Percentiles rank a stretch among this genome's conserved stretches.
Conservation (phyloP, 1,139 yeast species). For the Suhomyces maxii region DNA sequence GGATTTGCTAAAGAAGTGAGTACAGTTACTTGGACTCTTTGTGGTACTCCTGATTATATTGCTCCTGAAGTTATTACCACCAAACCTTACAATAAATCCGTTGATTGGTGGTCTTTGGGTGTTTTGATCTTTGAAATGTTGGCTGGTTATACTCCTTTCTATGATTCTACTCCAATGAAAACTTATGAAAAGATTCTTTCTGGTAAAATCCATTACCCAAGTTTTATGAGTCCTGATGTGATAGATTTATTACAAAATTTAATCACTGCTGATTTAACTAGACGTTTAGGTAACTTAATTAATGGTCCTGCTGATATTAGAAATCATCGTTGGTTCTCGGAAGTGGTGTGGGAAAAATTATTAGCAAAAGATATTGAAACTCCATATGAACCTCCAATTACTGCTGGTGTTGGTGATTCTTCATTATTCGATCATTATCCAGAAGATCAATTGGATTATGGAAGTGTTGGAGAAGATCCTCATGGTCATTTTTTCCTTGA, state of each 20-base stretch:
- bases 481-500: slow-evolving; percentile 51
- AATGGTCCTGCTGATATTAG: slow-evolving; percentile 60
- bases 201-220: slow-evolving; percentile 53
- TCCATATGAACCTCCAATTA: slow-evolving; percentile 64
- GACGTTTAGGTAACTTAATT: slow-evolving; percentile 56
- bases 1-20: slow-evolving; percentile 64
- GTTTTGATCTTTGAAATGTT: slow-evolving; percentile 61
- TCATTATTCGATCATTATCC: slow-evolving; percentile 62
- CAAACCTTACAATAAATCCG: slow-evolving; percentile 61
- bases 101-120: slow-evolving; percentile 68
- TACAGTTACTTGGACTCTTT: slow-evolving; percentile 59
- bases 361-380: slow-evolving; percentile 60
- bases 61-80: slow-evolving; percentile 66
- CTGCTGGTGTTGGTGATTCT: slow-evolving; percentile 63
- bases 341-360: slow-evolving; percentile 61
- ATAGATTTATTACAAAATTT: slow-evolving; percentile 50
- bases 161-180: slow-evolving; percentile 62
- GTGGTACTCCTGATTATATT: slow-evolving; percentile 66
- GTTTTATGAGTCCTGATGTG: slow-evolving; percentile 52
- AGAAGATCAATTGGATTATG: slow-evolving; percentile 58
- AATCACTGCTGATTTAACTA: slow-evolving; percentile 56
- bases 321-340: slow-evolving; percentile 58
- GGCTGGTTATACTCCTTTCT: slow-evolving; percentile 63
- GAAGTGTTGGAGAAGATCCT: slow-evolving; percentile 49
- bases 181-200: slow-evolving; percentile 59